Evolutionary conservation across 2,329 filamentous ascomycete genomes (phyloP), one percentile per base, ranked within the genome.

Genomic region (Paradendryphiella salina): DNA sequence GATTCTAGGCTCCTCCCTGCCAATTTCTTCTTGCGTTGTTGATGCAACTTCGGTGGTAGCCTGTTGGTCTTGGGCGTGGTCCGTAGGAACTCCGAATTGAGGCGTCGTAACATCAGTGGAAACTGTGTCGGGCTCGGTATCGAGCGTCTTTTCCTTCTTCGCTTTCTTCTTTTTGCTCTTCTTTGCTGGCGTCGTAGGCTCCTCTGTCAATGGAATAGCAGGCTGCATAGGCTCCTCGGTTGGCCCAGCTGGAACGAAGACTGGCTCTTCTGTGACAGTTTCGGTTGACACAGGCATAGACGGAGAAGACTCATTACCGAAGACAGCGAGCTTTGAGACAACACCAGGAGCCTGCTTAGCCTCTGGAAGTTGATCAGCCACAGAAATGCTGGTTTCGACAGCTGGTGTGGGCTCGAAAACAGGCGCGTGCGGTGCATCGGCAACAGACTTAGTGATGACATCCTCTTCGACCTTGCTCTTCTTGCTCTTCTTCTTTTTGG

Each of bases 161-260:
- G 50, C 48, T 29, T 57, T 63, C 45, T 77, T 74, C 51, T 80
- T 80, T 9, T 74, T 56, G 5, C 41, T 74, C 56, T 78, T 80
- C 54, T 76, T 75, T 45, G 74, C 76, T 26, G 66, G 62, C 9
- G 48, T 43, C 1, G 43, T 21, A 20, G 46, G 40, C 18, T 60
- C 58, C n/a, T 56, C 52, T 20, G 45, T 50, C 18, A 52, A 14
- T 6, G 34, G 26, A 11, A 46, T 51, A 20, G 48, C 18, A 31
- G 47, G 45, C 10, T 46, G 46, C 4, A 28, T 9, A 2, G 15
- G 15, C 23, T 60, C 52, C 6, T 57, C 39, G 8, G 41, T 26
- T 2, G 53, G 17, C n/a, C 47, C 47, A 1, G 38, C 36, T 20
- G 20, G 46, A 1, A 26, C 21, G 15, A 45, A 3, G 10, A 3